Evolutionary conservation across 73 alveolate species (phyloP).

Genomic region (Blepharisma stoltei): DNA sequence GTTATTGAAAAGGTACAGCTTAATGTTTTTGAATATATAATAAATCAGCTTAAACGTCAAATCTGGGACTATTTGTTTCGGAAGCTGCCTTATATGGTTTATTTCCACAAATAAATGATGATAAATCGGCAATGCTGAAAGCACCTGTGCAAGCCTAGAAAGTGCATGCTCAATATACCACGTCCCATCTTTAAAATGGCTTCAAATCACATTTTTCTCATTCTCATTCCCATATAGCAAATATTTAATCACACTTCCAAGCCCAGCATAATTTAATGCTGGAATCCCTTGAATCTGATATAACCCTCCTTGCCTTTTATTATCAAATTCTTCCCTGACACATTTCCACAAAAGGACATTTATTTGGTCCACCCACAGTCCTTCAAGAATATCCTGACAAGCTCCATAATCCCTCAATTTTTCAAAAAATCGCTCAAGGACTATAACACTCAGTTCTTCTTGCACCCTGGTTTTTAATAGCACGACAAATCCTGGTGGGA

Average conservation of each 20-base stretch:
- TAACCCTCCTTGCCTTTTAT: constrained; percentile 58
- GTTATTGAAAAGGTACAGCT: too few species aligned
- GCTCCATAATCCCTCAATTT: background rate
- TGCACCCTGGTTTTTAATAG: background rate
- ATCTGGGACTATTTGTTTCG: too few species aligned
- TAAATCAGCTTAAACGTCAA: too few species aligned
- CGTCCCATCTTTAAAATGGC: too few species aligned
- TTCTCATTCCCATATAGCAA: background rate
- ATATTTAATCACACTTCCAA: constrained; percentile 35
- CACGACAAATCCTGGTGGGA: constrained; percentile 7
- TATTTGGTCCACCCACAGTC: constrained; percentile 47
- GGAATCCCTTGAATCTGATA: constrained; percentile 51
- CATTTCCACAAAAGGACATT: constrained; percentile 54
- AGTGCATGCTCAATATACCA: too few species aligned
- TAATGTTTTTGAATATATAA: too few species aligned
- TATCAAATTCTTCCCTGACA: constrained; percentile 70
- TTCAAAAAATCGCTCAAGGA: background rate
- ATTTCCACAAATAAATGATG: too few species aligned
- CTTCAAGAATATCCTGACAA: constrained; percentile 39
- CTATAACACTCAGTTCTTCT: background rate
- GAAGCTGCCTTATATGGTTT: too few species aligned
- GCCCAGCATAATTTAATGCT: constrained; percentile 46
- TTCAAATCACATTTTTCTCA: too few species aligned
- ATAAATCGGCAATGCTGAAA: too few species aligned
- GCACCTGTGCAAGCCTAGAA: too few species aligned